phyloP scores from a whole-genome alignment of 2,329 filamentous ascomycete genomes.

The Ophiostoma novo-ulmi region DNA sequence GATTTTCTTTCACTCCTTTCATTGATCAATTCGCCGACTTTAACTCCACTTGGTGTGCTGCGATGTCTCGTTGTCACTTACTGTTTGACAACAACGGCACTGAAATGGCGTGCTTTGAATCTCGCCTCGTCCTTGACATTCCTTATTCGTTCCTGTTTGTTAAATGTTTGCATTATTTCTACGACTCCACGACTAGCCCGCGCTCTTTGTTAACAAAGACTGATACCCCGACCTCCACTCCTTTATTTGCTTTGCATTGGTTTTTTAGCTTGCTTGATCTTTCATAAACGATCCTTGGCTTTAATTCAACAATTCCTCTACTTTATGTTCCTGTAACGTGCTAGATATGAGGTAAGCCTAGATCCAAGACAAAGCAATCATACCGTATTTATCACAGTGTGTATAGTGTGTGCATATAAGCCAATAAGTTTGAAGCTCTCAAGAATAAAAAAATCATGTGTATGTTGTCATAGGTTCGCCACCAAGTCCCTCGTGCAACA shows the following conservation, averaged over 20 bases:
- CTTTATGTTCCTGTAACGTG: too few relatives aligned
- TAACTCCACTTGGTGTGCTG: neutral
- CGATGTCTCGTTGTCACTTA: neutral
- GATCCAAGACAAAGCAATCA: too few relatives aligned
- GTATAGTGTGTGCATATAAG: too few relatives aligned
- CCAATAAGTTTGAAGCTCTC: too few relatives aligned
- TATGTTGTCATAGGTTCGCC: neutral
- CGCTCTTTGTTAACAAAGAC: slow-evolving; percentile 1
- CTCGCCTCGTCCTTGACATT: neutral
- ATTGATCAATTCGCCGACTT: neutral
- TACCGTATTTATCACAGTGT: too few relatives aligned
- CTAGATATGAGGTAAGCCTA: too few relatives aligned
- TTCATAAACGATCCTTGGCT: neutral
- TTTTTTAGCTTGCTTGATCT: neutral
- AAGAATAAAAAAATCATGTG: neutral
- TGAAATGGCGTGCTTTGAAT: neutral
- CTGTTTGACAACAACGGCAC: neutral
- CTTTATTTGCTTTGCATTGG: neutral
- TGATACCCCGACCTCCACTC: slow-evolving; percentile 2
- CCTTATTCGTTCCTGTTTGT: neutral
- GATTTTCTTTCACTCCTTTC: neutral
- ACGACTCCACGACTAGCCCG: neutral
- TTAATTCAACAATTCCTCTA: too few relatives aligned
- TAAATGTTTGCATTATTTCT: neutral
- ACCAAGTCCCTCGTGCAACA: neutral